Evolutionary conservation across 2,329 filamentous ascomycete genomes (phyloP).

Genomic region (Fusarium hostae): DNA sequence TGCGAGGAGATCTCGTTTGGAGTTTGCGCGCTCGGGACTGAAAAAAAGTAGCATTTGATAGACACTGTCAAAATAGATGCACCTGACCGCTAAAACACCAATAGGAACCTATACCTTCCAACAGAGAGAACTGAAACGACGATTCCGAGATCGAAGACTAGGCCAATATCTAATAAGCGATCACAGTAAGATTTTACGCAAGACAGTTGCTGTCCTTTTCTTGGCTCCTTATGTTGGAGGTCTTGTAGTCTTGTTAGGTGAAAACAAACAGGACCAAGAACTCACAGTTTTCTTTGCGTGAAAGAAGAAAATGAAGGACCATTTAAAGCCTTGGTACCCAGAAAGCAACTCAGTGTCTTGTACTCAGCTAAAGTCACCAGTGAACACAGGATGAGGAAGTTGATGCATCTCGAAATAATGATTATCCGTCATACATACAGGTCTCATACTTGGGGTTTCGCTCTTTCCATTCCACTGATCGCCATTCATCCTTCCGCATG

Average conservation of each 20-base stretch:
- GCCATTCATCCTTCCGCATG: background rate
- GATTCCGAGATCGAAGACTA: background rate
- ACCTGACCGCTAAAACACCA: background rate
- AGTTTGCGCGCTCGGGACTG: too few species aligned
- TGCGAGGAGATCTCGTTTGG: too few species aligned
- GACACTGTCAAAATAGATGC: background rate
- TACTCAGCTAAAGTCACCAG: background rate
- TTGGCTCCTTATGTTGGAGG: background rate
- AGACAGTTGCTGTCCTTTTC: background rate
- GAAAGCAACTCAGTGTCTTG: background rate
- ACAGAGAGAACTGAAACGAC: background rate
- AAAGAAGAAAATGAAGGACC: background rate
- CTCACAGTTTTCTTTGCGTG: background rate
- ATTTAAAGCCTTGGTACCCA: background rate
- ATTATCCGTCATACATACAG: background rate
- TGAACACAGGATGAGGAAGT: background rate
- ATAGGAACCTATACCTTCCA: background rate
- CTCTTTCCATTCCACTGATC: rapidly evolving
- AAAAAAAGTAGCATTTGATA: background rate
- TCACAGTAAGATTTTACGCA: background rate
- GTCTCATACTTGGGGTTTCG: background rate
- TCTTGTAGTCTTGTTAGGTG: background rate
- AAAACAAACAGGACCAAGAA: too few species aligned
- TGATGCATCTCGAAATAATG: background rate
- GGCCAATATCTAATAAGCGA: background rate